phyloP scores from a whole-genome alignment of 371 early-diverging fungal genomes.

The Rhizopus microsporus region DNA sequence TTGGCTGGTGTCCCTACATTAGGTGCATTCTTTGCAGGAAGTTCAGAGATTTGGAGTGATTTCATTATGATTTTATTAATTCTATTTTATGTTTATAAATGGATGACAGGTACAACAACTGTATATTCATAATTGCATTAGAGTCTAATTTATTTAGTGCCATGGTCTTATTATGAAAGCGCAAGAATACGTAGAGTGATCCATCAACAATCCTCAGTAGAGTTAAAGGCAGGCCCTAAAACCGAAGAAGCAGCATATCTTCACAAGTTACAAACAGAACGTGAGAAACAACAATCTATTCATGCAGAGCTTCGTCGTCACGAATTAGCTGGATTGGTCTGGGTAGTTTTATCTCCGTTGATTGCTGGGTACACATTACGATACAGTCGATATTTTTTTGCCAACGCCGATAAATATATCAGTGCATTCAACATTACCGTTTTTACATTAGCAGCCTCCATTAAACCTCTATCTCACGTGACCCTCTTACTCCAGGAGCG shows the following conservation, averaged over 20 bases:
- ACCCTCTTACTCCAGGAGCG: slow-evolving; percentile 51
- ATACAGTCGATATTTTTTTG: slow-evolving; percentile 54
- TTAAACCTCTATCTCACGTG: slow-evolving; percentile 56
- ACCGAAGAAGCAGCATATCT: slow-evolving; percentile 3
- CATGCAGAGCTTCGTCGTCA: slow-evolving; percentile 53
- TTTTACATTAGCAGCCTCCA: slow-evolving; percentile 61
- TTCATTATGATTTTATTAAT: slow-evolving; percentile 62
- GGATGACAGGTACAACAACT: slow-evolving; percentile 61
- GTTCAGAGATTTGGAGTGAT: slow-evolving; percentile 68
- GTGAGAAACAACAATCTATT: slow-evolving; percentile 15
- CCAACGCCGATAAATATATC: slow-evolving; percentile 59
- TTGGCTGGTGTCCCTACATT: slow-evolving; percentile 65
- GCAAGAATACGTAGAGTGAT: slow-evolving; percentile 57
- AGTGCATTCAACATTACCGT: slow-evolving; percentile 61
- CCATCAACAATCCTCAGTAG: slow-evolving; percentile 21
- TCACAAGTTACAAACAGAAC: neutral
- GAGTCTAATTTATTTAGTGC: slow-evolving; percentile 37
- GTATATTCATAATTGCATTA: neutral
- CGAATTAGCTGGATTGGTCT: slow-evolving; percentile 54
- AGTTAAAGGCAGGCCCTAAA: slow-evolving; percentile 5
- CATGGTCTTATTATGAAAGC: slow-evolving; percentile 71
- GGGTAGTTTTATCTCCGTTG: slow-evolving; percentile 60
- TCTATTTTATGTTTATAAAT: slow-evolving; percentile 66
- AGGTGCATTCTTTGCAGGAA: slow-evolving; percentile 66
- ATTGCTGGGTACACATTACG: slow-evolving; percentile 62